These are phyloP conservation scores for Scheffersomyces parashehatae DNA, from an alignment of 1,139 yeast species.

Conservation along the genomic window DNA sequence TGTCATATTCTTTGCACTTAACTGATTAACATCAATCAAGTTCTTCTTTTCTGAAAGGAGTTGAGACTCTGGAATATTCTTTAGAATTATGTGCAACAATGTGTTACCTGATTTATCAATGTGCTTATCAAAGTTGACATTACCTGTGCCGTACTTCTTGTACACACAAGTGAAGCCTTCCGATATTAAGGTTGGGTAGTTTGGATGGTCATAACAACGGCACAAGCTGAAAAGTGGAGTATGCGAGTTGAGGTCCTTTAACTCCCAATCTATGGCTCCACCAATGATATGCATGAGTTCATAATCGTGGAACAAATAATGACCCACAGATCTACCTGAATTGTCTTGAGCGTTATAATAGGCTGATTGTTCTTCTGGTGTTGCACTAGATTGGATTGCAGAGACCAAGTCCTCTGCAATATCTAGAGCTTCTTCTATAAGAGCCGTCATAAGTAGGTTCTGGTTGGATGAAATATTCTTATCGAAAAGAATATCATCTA, in stretches of 20 bases:
- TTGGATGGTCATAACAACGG: constrained; percentile 77
- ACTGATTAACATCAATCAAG: constrained; percentile 58
- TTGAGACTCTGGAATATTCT: constrained; percentile 40
- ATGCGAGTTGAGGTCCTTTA: constrained; percentile 65
- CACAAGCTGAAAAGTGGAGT: constrained; percentile 80
- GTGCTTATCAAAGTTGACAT: constrained; percentile 57
- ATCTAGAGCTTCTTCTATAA: constrained; percentile 53
- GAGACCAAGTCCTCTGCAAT: constrained; percentile 51
- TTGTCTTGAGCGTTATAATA: constrained; percentile 57
- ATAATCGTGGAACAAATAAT: constrained; percentile 65
- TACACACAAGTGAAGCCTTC: constrained; percentile 49
- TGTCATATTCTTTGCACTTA: constrained; percentile 60
- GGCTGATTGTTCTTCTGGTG: constrained; percentile 44
- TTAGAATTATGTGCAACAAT: constrained; percentile 65
- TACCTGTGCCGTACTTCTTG: constrained; percentile 33
- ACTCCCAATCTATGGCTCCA: constrained; percentile 63
- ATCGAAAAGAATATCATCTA: constrained; percentile 71
- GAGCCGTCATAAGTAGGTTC: constrained; percentile 60
- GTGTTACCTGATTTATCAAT: constrained; percentile 75
- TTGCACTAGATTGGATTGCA: constrained; percentile 40
- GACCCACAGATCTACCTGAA: constrained; percentile 65
- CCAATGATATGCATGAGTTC: constrained; percentile 59
- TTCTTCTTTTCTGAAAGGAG: constrained; percentile 31
- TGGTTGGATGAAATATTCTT: constrained; percentile 48
- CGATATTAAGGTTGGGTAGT: constrained; percentile 54